Base-by-base conservation (phyloP, 495 filamentous ascomycete species). In the Aspergillus affinis region DNA sequence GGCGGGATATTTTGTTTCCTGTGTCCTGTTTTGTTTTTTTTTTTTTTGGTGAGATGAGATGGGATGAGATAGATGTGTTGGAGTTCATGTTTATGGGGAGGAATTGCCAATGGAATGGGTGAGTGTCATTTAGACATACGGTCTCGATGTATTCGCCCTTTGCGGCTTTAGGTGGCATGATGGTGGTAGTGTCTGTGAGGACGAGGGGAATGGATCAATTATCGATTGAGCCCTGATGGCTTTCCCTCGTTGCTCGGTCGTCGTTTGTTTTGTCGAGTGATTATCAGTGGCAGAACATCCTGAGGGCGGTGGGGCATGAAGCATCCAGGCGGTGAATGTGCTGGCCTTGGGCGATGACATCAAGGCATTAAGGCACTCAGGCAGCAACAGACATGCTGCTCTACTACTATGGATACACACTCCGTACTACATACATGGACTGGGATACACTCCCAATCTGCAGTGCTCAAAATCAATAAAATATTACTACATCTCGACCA, bases 131-230 rank as follows among this genome's bases (percentile, higher is more conserved):
- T 4, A 10, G 15, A 62, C 78, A 57, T 85, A 94, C 91, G n/a
- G 93, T 97, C 71, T 97, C 93, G 55, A 97, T 96, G 69, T 96
- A 97, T 74, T 97, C 93, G 69, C 90, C 90, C 69, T 91, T 93
- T 8, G 80, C 81, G 44, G 82, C 84, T 67, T 92, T 91, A 52
- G 86, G 84, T 55, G 90, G 89, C 90, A 92, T 92, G 53, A 45
- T 55, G 36, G 36, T 3, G 6, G 13, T 41, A 26, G 2, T 13
- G 12, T 5, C 13, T 13, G 13, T 15, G 13, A 12, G 36, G 36
- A 41, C 0, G 13, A 15, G 2, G 4, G 36, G 13, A 41, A 41
- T 32, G 30, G 30, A 32, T 41, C 36, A 17, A 41, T 13, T 41
- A 10, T 12, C 8, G 2, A 10, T 41, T 8, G 13, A 4, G 9